Base-by-base conservation (phyloP, 208 protist species). In the Acanthamoeba castellanii region DNA sequence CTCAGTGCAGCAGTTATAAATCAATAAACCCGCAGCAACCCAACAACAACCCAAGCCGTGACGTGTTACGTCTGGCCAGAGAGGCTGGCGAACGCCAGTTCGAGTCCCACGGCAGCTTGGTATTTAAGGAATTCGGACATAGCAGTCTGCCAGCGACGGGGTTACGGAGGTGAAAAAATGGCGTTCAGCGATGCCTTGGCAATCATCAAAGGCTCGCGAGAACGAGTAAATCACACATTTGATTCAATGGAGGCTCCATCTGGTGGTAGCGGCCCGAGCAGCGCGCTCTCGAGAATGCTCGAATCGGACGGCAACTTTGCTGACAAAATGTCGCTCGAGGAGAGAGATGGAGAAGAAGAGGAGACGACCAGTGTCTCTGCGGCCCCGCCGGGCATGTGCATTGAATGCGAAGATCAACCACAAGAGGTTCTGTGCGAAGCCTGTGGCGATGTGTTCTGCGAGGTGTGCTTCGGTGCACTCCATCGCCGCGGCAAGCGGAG, bases 351-450 rank as follows among this genome's bases (percentile, higher is more conserved):
- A 52, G 74, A 85, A 90, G 32, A 55, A 68, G 70, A 64, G n/a
- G 45, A 59, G 47, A 25, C 30, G 0, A 84, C 45, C n/a, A 16
- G 55, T 4, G 50, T 52, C 47, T 30, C 52, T 13, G 45, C 57
- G 25, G 32, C 52, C 47, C 66, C 64, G 32, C 45, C 59, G 52
- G 94, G 95, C 20, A 96, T 96, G 93, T 96, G 96, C 32, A 52
- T 84, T 20, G 96, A 97, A 50, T 96, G 93, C 64, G 94, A 89
- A 32, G 96, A 96, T 81, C 81, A 96, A 91, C 93, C 93, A n/a
- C 34, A 92, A 27, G 57, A 70, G 3, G 84, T 96, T 34, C 20
- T 47, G 59, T 97, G 95, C 57, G 27, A 94, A 30, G 27, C 34
- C 20, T 96, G 95, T 81, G 20, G 76, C 34, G 95, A 96, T 61